Base-by-base conservation (phyloP, 805 yeast species). In the Candida wancherniae region DNA sequence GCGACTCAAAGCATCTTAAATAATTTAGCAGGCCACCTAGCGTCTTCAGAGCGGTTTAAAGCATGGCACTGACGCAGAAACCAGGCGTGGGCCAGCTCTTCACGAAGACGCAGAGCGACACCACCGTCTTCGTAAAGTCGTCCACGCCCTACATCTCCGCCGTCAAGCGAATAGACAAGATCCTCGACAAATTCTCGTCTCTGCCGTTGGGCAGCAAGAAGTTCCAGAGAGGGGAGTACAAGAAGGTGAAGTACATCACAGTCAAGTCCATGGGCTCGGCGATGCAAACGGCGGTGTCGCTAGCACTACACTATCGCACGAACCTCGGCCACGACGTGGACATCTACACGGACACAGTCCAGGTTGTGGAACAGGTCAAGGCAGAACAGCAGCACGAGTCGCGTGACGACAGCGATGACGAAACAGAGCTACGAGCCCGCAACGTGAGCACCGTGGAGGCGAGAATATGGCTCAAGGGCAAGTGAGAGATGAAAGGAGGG, bases 221-320 rank as follows among this genome's bases (percentile, higher is more conserved):
- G 38, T 56, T 40, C 35, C 55, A 57, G 28, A 51, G 51, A 15
- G 40, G 61, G 18, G 51, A 53, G 31, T 60, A 64, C 34, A 67
- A 67, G 33, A 65, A 61, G 22, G 59, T 61, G 1, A 48, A 60
- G 16, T 73, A 62, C 47, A 65, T 85, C 6, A 63, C 69, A 0
- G 69, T 87, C 3, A 56, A 73, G 33, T 96, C 94, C 0, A 77
- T 84, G 81, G 95, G 95, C 3, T 50, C 50, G 15, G 50, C 88
- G 7, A 74, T 82, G 7, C 77, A 71, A 28, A 80, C 73, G 45
- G 75, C 80, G 0, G 38, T 82, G n/a, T 62, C 77, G 9, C 40
- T 87, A 1, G 94, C 75, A 0, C 51, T 75, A 16, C 70, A 76
- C 46, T 81, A 78, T 48, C 72, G 73, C 44, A 60, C 58, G 10